Base-by-base conservation (phyloP, 371 early-diverging fungal genomes). In the Capillidium rhysosporum region DNA sequence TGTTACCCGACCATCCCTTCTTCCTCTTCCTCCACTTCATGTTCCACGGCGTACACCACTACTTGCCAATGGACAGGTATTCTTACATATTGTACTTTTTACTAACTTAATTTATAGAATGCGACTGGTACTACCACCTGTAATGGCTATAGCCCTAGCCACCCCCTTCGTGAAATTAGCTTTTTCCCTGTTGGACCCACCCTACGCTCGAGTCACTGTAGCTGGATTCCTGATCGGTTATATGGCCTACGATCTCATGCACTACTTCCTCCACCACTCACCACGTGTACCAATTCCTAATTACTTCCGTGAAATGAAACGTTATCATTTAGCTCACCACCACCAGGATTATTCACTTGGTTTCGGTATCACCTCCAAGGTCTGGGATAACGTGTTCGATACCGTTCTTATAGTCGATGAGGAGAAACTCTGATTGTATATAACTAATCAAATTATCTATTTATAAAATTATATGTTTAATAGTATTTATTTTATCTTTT, bases 121-220 rank as follows among this genome's bases (percentile, higher is more conserved):
- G 68, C 81, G 96, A 4, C 71, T 95, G 31, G 96, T 95, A 7
- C 87, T 95, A 89, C 96, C 96, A 8, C 96, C 96, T n/a, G 89
- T 77, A 8, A 71, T 93, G 45, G 79, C 77, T 0, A 58, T 82
- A 12, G 52, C 76, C 18, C 62, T 95, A 12, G 73, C 77, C 20
- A 54, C 64, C n/a, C 82, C 84, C 16, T 54, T 81, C 24, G 63
- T 80, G 49, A 57, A 62, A 51, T 31, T 73, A 14, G 68, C 72
- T 4, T 72, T 80, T 31, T 39, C 57, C 20, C 29, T 81, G 39
- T 70, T 88, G 29, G 63, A 70, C 1, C 59, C 63, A 4, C 52
- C 60, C 7, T 24, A 69, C 57, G 79, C 76, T 0, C 63, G 70
- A 52, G 89, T 77, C 0, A 61, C 86, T 44, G 63, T 80, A 23